Evolutionary conservation across 495 filamentous ascomycete genomes (phyloP).

Genomic region (Rhypophila decipiens): DNA sequence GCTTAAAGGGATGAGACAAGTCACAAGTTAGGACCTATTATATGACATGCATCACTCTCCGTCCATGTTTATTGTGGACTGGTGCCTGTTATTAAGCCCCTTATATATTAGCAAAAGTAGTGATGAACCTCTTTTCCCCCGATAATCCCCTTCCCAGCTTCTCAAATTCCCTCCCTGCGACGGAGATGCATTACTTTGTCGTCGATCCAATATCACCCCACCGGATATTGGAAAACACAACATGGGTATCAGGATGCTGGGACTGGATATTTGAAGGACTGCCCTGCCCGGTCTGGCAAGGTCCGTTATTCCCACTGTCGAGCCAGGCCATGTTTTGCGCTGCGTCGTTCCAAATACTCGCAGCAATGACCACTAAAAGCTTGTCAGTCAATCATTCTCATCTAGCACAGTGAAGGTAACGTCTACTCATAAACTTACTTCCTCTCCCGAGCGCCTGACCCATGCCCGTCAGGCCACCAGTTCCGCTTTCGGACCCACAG

Average conservation of each 20-base stretch:
- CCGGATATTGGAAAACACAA: slow-evolving; percentile 58
- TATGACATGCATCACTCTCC: too few species aligned
- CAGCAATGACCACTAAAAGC: slow-evolving; percentile 54
- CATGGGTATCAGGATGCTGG: slow-evolving; percentile 42
- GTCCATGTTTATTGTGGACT: too few species aligned
- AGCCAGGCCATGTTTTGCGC: slow-evolving; percentile 58
- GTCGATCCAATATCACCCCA: slow-evolving; percentile 60
- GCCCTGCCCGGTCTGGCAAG: slow-evolving; percentile 50
- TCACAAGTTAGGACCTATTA: too few species aligned
- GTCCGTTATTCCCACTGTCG: slow-evolving; percentile 49
- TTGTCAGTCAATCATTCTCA: too few species aligned
- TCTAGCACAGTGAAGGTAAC: too few species aligned
- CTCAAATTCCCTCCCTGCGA: too few species aligned
- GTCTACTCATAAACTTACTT: slow-evolving; percentile 19
- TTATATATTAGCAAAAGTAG: too few species aligned
- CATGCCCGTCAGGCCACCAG: slow-evolving; percentile 34
- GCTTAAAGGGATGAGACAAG: too few species aligned
- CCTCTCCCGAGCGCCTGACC: slow-evolving; percentile 51
- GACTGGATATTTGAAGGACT: slow-evolving; percentile 42
- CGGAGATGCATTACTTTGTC: too few species aligned
- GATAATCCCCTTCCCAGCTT: too few species aligned
- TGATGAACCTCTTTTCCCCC: too few species aligned
- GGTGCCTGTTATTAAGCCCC: too few species aligned
- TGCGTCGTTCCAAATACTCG: slow-evolving; percentile 59
- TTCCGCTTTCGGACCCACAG: slow-evolving; percentile 6